Conservation (phyloP, 2,329 filamentous ascomycete genomes). For the Fusarium hostae region DNA sequence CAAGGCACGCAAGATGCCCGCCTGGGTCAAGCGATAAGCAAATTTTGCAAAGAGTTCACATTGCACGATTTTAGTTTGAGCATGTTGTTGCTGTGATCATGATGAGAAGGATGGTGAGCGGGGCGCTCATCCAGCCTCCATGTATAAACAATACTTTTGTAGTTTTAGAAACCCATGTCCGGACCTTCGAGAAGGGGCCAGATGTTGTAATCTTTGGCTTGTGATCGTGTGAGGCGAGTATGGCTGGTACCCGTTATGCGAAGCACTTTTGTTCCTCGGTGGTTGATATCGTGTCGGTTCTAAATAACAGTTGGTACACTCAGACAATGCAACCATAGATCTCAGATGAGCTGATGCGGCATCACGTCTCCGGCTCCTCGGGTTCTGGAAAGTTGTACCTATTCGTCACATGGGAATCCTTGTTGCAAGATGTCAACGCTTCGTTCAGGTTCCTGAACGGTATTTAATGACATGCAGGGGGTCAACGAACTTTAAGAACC, state of each 20-base stretch:
- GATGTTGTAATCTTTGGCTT: constrained; percentile 18
- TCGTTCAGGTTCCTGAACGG: not conserved
- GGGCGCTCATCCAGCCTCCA: constrained; percentile 26
- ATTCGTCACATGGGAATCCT: constrained; percentile 33
- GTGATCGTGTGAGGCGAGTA: constrained; percentile 4
- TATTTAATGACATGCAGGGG: constrained; percentile 3
- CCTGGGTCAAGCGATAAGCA: constrained; percentile 88
- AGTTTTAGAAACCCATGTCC: constrained; percentile 42
- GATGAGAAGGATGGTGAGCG: constrained; percentile 34
- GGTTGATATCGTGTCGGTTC: not conserved
- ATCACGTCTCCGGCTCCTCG: constrained; percentile 1
- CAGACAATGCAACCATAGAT: not conserved
- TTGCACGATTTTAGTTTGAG: constrained; percentile 29
- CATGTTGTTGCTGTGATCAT: constrained; percentile 26
- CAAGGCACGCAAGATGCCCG: constrained; percentile 97
- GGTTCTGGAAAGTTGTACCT: constrained; percentile 14
- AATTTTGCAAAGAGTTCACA: constrained; percentile 14
- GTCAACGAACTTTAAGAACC: constrained; percentile 13
- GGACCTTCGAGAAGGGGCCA: constrained; percentile 25
- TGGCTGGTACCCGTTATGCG: not conserved
- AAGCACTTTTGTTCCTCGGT: not conserved
- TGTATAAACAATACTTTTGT: constrained; percentile 46
- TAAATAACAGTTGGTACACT: not conserved
- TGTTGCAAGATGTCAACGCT: constrained; percentile 18
- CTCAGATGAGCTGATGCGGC: not conserved